Evolutionary conservation across 78 protist species (phyloP).

Genomic region (Dictyostelium discoideum): DNA sequence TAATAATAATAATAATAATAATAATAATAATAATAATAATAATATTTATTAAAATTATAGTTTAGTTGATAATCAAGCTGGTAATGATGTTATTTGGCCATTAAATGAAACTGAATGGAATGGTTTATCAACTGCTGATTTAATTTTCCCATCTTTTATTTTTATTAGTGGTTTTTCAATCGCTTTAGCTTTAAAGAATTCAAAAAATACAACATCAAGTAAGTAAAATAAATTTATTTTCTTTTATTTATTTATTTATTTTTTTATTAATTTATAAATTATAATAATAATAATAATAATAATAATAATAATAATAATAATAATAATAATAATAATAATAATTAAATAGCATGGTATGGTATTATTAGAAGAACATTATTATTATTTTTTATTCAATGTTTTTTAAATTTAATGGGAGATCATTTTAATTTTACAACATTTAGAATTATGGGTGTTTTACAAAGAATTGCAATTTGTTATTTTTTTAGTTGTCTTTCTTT

Average conservation of each 20-base stretch:
- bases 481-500: slow-evolving; percentile 53
- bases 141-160: slow-evolving; percentile 63
- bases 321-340: neutral
- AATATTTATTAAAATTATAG: neutral
- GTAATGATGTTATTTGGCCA: slow-evolving; percentile 64
- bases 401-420: slow-evolving; percentile 63
- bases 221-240: neutral
- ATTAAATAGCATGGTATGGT: slow-evolving; percentile 34
- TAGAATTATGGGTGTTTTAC: slow-evolving; percentile 78
- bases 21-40: too few relatives aligned
- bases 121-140: slow-evolving; percentile 61
- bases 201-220: slow-evolving; percentile 53
- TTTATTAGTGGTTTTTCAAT: slow-evolving; percentile 73
- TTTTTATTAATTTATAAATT: neutral
- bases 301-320: neutral
- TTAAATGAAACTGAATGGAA: slow-evolving; percentile 58
- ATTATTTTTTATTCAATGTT: slow-evolving; percentile 58
- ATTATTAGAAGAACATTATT: slow-evolving; percentile 75
- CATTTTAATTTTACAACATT: slow-evolving; percentile 29
- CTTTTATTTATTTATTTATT: neutral
- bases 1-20: too few relatives aligned
- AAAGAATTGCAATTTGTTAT: slow-evolving; percentile 74
- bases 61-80: slow-evolving; percentile 74
- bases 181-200: slow-evolving; percentile 52
- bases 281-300: neutral